phyloP scores from a whole-genome alignment of 495 filamentous ascomycete genomes.

The Paragyromitra xinjiangensis region DNA sequence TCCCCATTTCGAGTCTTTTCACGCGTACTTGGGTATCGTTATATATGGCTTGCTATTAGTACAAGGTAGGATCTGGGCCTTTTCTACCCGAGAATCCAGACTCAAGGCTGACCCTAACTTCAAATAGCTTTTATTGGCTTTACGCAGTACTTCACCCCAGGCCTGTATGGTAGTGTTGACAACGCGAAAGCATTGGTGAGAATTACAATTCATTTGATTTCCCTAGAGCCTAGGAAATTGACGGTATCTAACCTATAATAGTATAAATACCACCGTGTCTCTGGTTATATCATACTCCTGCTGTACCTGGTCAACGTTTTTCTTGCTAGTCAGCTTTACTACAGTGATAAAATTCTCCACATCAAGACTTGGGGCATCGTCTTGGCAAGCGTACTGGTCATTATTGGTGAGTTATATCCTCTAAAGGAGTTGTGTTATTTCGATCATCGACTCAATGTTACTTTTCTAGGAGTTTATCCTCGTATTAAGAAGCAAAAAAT shows the following conservation, averaged over 20 bases:
- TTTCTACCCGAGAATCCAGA: background rate
- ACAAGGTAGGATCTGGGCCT: slow-evolving; percentile 63
- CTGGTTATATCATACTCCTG: slow-evolving; percentile 77
- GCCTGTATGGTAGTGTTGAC: slow-evolving; percentile 76
- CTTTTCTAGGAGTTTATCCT: slow-evolving; percentile 69
- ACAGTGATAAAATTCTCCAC: slow-evolving; percentile 67
- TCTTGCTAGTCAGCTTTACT: slow-evolving; percentile 79
- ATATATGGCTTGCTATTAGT: slow-evolving; percentile 75
- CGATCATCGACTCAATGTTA: background rate
- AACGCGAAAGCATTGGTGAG: slow-evolving; percentile 72
- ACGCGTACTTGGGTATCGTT: slow-evolving; percentile 79
- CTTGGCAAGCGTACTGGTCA: slow-evolving; percentile 67
- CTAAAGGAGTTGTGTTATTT: background rate
- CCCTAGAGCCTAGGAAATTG: background rate
- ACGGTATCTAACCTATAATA: slow-evolving; percentile 16
- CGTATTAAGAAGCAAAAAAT: slow-evolving; percentile 86
- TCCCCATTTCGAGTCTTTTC: slow-evolving; percentile 76
- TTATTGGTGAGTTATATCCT: slow-evolving; percentile 57
- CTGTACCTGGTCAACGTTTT: slow-evolving; percentile 76
- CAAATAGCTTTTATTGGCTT: slow-evolving; percentile 70
- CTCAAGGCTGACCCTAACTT: slow-evolving; percentile 1
- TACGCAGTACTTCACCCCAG: slow-evolving; percentile 76
- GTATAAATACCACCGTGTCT: slow-evolving; percentile 86
- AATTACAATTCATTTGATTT: background rate
- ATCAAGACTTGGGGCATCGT: slow-evolving; percentile 78